Conservation (phyloP, 169 alveolate genomes). For the Cryptosporidium ryanae region DNA sequence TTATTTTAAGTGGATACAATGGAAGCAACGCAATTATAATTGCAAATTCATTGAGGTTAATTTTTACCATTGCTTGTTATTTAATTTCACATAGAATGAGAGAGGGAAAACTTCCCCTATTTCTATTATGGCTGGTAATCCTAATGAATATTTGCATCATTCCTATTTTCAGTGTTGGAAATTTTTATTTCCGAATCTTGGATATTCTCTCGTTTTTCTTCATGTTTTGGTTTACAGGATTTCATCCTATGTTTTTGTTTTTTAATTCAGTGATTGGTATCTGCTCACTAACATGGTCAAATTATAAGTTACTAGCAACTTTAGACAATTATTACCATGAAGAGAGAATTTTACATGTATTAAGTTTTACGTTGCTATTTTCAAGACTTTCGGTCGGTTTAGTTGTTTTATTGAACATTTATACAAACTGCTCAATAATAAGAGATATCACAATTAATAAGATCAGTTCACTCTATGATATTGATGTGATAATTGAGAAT, state of each 20-base stretch:
- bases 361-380: constrained; percentile 36
- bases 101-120: constrained; percentile 39
- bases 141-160: constrained; percentile 62
- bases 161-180: constrained; percentile 39
- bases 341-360: constrained; percentile 3
- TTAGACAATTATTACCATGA: constrained; percentile 25
- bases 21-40: constrained; percentile 58
- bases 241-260: constrained; percentile 57
- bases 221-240: constrained; percentile 70
- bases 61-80: constrained; percentile 68
- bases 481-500: constrained; percentile 47
- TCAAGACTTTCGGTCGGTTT: constrained; percentile 63
- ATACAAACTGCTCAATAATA: constrained; percentile 52
- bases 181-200: constrained; percentile 45
- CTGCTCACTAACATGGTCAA: constrained; percentile 42
- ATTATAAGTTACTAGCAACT: constrained; percentile 27
- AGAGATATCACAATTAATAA: constrained; percentile 54
- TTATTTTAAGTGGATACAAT: constrained; percentile 72
- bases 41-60: constrained; percentile 65
- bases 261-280: constrained; percentile 36
- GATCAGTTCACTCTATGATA: constrained; percentile 43
- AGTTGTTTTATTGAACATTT: constrained; percentile 23
- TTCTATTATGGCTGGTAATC: constrained; percentile 47
- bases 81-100: constrained; percentile 60
- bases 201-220: constrained; percentile 47